phyloP scores from a whole-genome alignment of 176 grass and related monocot genomes.

The bread wheat (Triticum aestivum) region DNA sequence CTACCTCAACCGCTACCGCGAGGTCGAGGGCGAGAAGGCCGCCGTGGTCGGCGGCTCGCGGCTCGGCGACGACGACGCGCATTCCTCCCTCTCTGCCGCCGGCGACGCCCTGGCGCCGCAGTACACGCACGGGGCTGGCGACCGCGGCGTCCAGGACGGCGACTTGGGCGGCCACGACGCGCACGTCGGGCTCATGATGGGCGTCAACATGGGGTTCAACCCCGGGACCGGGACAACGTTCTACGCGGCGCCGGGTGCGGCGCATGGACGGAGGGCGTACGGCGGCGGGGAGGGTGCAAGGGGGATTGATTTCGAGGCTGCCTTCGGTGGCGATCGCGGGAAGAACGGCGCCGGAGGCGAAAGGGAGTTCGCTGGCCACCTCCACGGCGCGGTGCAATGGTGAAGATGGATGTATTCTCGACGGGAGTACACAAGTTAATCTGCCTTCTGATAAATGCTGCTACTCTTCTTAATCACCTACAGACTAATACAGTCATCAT shows the following conservation, averaged over 20 bases:
- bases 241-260: slow-evolving; percentile 21
- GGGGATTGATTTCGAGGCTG: slow-evolving; percentile 25
- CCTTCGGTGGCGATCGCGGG: slow-evolving; percentile 22
- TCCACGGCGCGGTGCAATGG: slow-evolving; percentile 43
- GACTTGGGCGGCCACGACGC: not conserved
- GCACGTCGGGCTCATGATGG: slow-evolving; percentile 46
- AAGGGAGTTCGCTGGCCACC: slow-evolving; percentile 36
- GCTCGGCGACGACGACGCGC: slow-evolving; percentile 20
- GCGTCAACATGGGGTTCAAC: slow-evolving; percentile 24
- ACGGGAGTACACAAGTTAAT: not conserved
- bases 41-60: slow-evolving; percentile 25
- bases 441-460: not conserved
- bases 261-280: slow-evolving; percentile 27
- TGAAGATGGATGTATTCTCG: not conserved
- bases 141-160: not conserved
- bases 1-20: slow-evolving; percentile 74
- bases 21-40: slow-evolving; percentile 79
- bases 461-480: not conserved
- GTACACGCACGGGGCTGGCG: not conserved
- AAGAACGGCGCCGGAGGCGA: slow-evolving; percentile 27
- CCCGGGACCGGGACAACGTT: slow-evolving; percentile 29
- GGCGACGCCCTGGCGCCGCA: not conserved
- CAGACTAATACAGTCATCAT: not conserved
- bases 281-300: slow-evolving; percentile 12
- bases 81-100: not conserved